Evolutionary conservation across 2,329 filamentous ascomycete genomes (phyloP), one percentile per base, ranked within the genome.

Genomic region (Beauveria varroae): DNA sequence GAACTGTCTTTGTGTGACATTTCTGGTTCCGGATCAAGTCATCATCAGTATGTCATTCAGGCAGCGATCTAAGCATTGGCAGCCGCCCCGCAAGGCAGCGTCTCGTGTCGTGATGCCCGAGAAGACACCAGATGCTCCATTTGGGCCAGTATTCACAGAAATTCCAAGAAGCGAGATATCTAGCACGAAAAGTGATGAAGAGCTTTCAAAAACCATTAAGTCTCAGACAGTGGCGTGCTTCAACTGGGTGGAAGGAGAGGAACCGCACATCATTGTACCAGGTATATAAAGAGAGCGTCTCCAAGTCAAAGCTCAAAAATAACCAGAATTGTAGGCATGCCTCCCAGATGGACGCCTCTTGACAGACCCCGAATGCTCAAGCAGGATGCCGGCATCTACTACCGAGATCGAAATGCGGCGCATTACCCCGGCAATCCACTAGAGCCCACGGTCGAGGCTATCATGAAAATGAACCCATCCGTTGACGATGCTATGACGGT

Each of bases 381-480:
- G 3, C 68, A 78, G 65, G 84, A 86, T 64, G 67, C 63, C 9
- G 81, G 79, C 2, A 65, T 72, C 0, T 85, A 79, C 65, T 84
- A 76, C 63, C 79, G 81, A 3, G 83, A 86, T 65, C 68, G 73
- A 2, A 86, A 86, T 62, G 78, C 81, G 0, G 80, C 80, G 0
- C 74, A 72, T 2, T 82, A 74, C 57, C 76, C 81, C 1, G 65
- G 67, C 3, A 77, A 83, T 64, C 81, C 82, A 0, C 72, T 80
- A 20, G 81, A 84, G 60, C 78, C 83, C 1, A 74, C 78, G 0
- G 73, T 83, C 7, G 65, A 74, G 24, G 73, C 79, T 1, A 63
- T 80, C 1, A 67, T 73, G 67, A 64, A 60, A 41, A 67, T 58
- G 37, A 12, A 26, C 5, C 34, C 34, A 3, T 37, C 34, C 34